Percentiles rank a stretch among this genome's conserved stretches.
Evolutionary conservation across 768 basidiomycete genomes (phyloP).

Genomic region (Boletus pseudopeckii): DNA sequence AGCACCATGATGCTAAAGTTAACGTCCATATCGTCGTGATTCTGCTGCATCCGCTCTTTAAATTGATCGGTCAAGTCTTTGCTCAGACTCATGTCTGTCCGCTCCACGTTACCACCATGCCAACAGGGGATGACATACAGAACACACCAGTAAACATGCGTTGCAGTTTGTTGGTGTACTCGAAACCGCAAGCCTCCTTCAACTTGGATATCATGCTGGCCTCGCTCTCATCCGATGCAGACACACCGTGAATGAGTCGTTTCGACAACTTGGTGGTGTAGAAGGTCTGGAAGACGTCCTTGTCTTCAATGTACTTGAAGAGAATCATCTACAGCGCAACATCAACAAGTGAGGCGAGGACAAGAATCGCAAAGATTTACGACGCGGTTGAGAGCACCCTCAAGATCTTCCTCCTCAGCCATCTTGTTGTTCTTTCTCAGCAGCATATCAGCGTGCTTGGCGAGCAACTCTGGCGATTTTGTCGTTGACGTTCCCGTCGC

Average conservation of each 20-base stretch:
- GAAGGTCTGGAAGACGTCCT: slow-evolving; percentile 98
- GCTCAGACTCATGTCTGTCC: slow-evolving; percentile 88
- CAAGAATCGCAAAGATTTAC: slow-evolving; percentile 43
- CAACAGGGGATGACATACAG: background rate
- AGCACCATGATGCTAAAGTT: slow-evolving; percentile 93
- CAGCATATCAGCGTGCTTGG: slow-evolving; percentile 86
- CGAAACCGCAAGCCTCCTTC: slow-evolving; percentile 95
- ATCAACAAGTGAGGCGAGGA: background rate
- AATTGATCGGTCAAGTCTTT: slow-evolving; percentile 94
- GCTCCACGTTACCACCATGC: slow-evolving; percentile 2
- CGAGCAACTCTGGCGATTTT: slow-evolving; percentile 89
- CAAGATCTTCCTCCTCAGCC: slow-evolving; percentile 86
- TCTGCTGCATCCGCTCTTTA: slow-evolving; percentile 88
- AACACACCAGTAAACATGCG: slow-evolving; percentile 90
- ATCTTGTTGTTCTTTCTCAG: slow-evolving; percentile 95
- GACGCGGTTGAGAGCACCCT: slow-evolving; percentile 85
- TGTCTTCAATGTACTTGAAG: slow-evolving; percentile 98
- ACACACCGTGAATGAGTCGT: slow-evolving; percentile 86
- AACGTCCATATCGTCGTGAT: slow-evolving; percentile 82
- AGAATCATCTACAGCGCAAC: slow-evolving; percentile 72
- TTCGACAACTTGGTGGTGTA: slow-evolving; percentile 93
- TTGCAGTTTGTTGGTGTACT: slow-evolving; percentile 93
- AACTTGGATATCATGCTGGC: slow-evolving; percentile 97
- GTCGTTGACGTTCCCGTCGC: slow-evolving; percentile 81
- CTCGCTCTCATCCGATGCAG: slow-evolving; percentile 94